phyloP scores from a whole-genome alignment of 306 rosid species.

The Sechiopsis laciniata region DNA sequence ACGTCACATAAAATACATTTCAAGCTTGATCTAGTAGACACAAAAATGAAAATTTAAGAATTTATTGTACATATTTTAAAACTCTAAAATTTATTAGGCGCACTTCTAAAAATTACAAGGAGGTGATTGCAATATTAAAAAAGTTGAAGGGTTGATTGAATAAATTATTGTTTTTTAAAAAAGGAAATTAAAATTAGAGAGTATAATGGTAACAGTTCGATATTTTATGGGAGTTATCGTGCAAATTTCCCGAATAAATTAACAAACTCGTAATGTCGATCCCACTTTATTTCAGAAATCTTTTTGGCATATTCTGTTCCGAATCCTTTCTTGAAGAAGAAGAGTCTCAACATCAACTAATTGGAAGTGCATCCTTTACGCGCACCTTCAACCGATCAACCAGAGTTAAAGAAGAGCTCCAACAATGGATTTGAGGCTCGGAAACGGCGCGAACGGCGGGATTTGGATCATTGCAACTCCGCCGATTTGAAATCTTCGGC shows the following conservation, averaged over 20 bases:
- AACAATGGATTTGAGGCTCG: slow-evolving; percentile 43
- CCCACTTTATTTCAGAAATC: slow-evolving; percentile 1
- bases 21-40: too few relatives aligned
- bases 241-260: too few relatives aligned
- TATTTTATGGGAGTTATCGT: not conserved
- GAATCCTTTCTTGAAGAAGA: not conserved
- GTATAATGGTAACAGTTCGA: too few relatives aligned
- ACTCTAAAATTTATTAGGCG: too few relatives aligned
- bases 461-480: slow-evolving; percentile 35
- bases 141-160: too few relatives aligned
- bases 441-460: slow-evolving; percentile 31
- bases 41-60: too few relatives aligned
- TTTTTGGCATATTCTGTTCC: slow-evolving; percentile 20
- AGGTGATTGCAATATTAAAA: too few relatives aligned
- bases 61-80: too few relatives aligned
- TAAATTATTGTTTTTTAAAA: too few relatives aligned
- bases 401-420: not conserved
- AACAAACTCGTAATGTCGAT: too few relatives aligned
- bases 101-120: too few relatives aligned
- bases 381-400: slow-evolving; percentile 19
- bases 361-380: not conserved
- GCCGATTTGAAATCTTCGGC: slow-evolving; percentile 38
- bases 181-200: not conserved
- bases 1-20: too few relatives aligned
- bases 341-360: not conserved